Evolutionary conservation across 2,329 filamentous ascomycete genomes (phyloP).

Genomic region (Alternaria viburni): DNA sequence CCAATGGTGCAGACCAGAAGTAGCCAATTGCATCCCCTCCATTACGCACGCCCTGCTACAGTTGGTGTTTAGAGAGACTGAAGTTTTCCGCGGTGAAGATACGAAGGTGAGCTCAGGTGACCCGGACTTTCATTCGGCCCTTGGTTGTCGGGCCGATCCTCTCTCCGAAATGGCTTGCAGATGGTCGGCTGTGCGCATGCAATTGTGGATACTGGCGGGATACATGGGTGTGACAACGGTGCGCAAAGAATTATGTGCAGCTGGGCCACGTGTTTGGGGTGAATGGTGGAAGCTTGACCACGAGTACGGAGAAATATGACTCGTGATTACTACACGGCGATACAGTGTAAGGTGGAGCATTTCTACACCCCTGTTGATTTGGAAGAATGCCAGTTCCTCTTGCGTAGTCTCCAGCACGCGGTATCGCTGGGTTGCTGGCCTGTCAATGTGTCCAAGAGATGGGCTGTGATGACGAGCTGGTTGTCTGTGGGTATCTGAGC

Average conservation of each 20-base stretch:
- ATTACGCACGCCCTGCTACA: background rate
- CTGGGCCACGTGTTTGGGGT: background rate
- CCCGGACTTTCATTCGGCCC: background rate
- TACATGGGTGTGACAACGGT: background rate
- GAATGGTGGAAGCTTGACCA: background rate
- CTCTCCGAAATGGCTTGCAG: background rate
- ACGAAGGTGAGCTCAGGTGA: background rate
- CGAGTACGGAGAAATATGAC: background rate
- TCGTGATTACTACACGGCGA: background rate
- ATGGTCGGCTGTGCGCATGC: background rate
- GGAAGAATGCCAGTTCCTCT: background rate
- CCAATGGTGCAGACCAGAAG: background rate
- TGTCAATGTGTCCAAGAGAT: background rate
- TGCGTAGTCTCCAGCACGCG: background rate
- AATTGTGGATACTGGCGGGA: background rate
- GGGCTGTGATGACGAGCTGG: background rate
- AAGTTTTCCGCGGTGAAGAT: background rate
- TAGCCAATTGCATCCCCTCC: background rate
- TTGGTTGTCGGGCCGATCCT: constrained; percentile 1
- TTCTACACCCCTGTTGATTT: background rate
- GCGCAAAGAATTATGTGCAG: background rate
- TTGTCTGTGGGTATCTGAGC: background rate
- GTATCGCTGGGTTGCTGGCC: background rate
- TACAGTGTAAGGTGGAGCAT: background rate
- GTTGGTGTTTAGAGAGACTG: background rate